Conservation (phyloP, 306 rosid genomes). For the Casuarina equisetifolia region DNA sequence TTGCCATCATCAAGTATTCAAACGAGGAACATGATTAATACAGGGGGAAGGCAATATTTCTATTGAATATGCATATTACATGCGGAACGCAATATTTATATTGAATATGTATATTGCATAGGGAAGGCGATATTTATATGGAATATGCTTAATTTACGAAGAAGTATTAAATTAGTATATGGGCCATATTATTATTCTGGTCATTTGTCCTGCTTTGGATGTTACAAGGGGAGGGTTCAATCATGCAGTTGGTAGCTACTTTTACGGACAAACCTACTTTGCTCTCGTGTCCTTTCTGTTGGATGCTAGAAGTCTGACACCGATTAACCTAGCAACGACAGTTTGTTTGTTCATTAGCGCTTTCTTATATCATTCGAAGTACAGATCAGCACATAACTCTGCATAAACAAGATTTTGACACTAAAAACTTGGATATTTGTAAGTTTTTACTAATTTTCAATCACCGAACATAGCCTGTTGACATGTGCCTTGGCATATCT, state of each 20-base stretch:
- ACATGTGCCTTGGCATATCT: neutral
- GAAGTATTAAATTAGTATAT: too few species aligned
- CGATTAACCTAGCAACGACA: neutral
- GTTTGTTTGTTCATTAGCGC: neutral
- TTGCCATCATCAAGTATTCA: too few species aligned
- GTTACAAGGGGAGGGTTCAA: neutral
- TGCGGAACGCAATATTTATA: too few species aligned
- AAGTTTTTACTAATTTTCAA: neutral
- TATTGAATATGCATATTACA: too few species aligned
- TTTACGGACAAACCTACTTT: neutral
- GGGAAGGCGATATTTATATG: too few species aligned
- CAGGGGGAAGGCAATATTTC: too few species aligned
- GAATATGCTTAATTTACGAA: too few species aligned
- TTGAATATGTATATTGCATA: too few species aligned
- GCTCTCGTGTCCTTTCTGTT: neutral
- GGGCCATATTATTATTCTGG: too few species aligned
- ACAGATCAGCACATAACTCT: neutral
- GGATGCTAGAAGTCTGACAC: neutral
- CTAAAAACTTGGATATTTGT: neutral
- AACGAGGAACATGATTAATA: too few species aligned
- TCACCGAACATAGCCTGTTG: neutral
- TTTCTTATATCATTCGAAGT: neutral
- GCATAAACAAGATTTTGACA: neutral
- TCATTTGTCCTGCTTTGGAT: constrained; percentile 20
- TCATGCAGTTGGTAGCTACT: neutral